phyloP scores from a whole-genome alignment of 768 basidiomycete genomes.

The Sarcomyxa edulis region DNA sequence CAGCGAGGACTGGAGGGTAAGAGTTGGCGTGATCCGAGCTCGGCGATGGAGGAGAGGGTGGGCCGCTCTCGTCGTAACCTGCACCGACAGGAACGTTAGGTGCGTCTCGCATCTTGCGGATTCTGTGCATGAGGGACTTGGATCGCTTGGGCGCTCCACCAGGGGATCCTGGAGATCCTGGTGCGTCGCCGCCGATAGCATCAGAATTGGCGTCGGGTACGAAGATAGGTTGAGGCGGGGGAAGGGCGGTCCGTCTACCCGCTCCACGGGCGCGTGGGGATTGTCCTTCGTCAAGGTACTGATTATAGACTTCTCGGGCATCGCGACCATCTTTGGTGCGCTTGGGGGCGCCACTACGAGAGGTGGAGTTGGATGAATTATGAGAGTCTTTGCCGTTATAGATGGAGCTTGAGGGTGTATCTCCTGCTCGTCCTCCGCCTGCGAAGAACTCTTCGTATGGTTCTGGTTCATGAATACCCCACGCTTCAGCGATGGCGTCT shows the following conservation, averaged over 20 bases:
- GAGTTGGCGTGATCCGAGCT: conserved; percentile 23
- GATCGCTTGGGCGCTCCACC: conserved; percentile 61
- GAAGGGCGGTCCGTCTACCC: conserved; percentile 50
- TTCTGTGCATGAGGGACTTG: conserved; percentile 83
- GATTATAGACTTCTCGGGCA: conserved; percentile 38
- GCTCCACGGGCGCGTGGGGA: conserved; percentile 23
- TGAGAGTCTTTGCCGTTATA: conserved; percentile 55
- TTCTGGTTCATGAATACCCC: conserved; percentile 91
- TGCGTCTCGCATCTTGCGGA: conserved; percentile 82
- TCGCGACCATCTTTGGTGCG: conserved; percentile 47
- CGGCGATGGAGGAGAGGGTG: conserved; percentile 34
- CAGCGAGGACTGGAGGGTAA: conserved; percentile 9
- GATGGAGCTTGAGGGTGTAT: conserved; percentile 63
- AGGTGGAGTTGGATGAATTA: too few relatives aligned
- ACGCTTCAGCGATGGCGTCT: conserved; percentile 86
- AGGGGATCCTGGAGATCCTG: conserved; percentile 36
- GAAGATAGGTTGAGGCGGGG: conserved; percentile 83
- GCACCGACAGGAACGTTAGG: conserved; percentile 73
- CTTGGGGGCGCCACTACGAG: conserved; percentile 21
- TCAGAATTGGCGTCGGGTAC: conserved; percentile 50
- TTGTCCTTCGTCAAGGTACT: conserved; percentile 35
- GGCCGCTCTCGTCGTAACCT: conserved; percentile 38
- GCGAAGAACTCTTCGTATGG: conserved; percentile 89
- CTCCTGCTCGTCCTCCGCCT: conserved; percentile 60
- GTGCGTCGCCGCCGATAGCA: conserved; percentile 26